Evolutionary conservation across 2,329 filamentous ascomycete genomes (phyloP), one percentile per base, ranked within the genome.

Genomic region (Thermomyces lanuginosus): DNA sequence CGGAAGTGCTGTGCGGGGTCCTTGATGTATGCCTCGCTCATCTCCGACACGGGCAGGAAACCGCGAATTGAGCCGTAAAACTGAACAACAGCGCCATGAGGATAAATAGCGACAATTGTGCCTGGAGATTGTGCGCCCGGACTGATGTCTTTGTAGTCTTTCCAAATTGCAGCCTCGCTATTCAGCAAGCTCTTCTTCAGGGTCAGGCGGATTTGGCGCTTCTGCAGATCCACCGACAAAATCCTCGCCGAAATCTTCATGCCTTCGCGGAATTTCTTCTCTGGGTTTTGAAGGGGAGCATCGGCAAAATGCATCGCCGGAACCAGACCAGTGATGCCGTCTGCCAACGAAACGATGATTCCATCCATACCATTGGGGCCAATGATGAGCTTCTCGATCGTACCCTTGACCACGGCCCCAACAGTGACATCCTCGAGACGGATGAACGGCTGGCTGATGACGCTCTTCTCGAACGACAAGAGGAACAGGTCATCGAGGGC

Each of bases 1-100:
- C 76, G 73, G 60, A 98, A 98, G 53, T 95, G 84, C 44, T 91
- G 74, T 23, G 69, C 71, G 4, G 89, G 83, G 44, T 93, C 79
- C 39, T 77, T 70, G 43, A 98, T 93, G 46, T 77, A 93, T 7
- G 84, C 83, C 49, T 98, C 89, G 48, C 89, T 95, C 89, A 98
- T 98, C 54, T 98, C 86, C 1, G 80, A 80, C 1, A 92, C 75
- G 2, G 89, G 89, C 29, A 98, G 64, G 58, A 91, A 98, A 6
- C 78, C 91, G 37, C 72, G 71, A 11, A 98, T 63, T 6, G 64
- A 57, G 10, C 82, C 82, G 44, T 91, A 98, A 54, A 95, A 98
- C 46, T 92, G 82, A 28, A 98, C 77, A 10, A 86, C 71, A 7
- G 89, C 89, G 32, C 89, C 89, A 28, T 72, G 71, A 3, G 68